Evolutionary conservation across 768 basidiomycete genomes (phyloP), one percentile per base, ranked within the genome.

Genomic region (Agaricus blazei): DNA sequence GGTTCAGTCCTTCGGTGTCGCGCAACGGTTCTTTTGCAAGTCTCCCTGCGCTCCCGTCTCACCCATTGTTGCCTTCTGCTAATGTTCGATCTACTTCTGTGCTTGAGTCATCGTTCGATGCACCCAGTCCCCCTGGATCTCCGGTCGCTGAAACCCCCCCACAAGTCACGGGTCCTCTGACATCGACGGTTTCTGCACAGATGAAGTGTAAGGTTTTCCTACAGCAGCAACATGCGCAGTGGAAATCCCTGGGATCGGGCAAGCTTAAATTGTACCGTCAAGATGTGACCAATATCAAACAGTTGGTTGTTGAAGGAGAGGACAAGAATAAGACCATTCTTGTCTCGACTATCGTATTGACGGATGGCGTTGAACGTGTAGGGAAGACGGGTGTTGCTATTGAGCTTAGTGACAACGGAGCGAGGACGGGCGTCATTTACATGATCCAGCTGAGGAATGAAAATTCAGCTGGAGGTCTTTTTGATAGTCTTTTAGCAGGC

Each of bases 141-240:
- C 96, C 93, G 2, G 75, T 81, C 3, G 76, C 81, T 57, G 81
- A 87, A 61, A 72, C 70, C 11, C 72, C 73, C 1, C 19, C 19
- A 19, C 72, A 72, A 28, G 66, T 77, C 7, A 67, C 78, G 8
- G 92, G 87, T 3, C 91, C 93, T 1, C 80, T 87, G 34, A 85
- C 83, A 31, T 88, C 91, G 4, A 75, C 83, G 9, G 76, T 98
- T 58, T 83, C 90, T 8, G 92, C 90, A 11, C 85, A 92, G 65
- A 96, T 94, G 91, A 94, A 95, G 68, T 98, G 96, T 81, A 99
- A 98, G 70, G 87, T 98, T 24, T 99, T 98, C 73, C 75, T 97
- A 46, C 87, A 98, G 66, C 93, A 96, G 64, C 85, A 91, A 36
- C 95, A 98, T 65, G 87, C 89, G n/a, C 93, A 96, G 67, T 99